Evolutionary conservation across 176 grass and related monocot species (phyloP).

Genomic region (Bromus sterilis): DNA sequence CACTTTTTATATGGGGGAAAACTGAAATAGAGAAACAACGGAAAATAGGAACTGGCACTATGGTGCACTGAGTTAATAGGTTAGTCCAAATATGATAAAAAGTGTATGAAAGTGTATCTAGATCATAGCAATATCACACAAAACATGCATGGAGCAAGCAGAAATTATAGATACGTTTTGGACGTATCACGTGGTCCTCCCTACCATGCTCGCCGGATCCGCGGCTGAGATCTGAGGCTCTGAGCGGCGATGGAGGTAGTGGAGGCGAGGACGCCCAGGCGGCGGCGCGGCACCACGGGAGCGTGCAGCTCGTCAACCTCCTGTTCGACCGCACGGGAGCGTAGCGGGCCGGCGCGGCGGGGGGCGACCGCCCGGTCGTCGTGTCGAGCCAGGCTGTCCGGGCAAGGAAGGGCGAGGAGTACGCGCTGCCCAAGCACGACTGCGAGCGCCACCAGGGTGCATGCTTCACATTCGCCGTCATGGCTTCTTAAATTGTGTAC

Average conservation of each 20-base stretch:
- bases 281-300: slow-evolving; percentile 28
- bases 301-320: slow-evolving; percentile 45
- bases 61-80: no score
- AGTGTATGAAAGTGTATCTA: no score
- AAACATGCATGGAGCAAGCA: no score
- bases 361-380: background rate
- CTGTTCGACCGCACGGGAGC: slow-evolving; percentile 42
- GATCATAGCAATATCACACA: no score
- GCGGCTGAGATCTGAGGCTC: slow-evolving; percentile 32
- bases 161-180: no score
- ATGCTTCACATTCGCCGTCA: slow-evolving; percentile 69
- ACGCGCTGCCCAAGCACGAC: slow-evolving; percentile 49
- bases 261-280: background rate
- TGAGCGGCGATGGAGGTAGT: background rate
- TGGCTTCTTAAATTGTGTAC: no score
- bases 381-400: slow-evolving; percentile 32
- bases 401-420: slow-evolving; percentile 88
- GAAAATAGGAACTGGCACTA: no score
- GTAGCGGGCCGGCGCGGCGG: slow-evolving; percentile 2
- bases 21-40: no score
- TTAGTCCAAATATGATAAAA: no score
- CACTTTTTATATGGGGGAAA: no score
- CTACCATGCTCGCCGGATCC: background rate
- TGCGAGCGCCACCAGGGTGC: slow-evolving; percentile 46
- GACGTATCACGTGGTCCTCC: no score